A percentile compares a stretch with the other conserved stretches of the same genome.
Evolutionary conservation across 305 asterid genomes (phyloP).

Genomic region (Plantago coronopus): DNA sequence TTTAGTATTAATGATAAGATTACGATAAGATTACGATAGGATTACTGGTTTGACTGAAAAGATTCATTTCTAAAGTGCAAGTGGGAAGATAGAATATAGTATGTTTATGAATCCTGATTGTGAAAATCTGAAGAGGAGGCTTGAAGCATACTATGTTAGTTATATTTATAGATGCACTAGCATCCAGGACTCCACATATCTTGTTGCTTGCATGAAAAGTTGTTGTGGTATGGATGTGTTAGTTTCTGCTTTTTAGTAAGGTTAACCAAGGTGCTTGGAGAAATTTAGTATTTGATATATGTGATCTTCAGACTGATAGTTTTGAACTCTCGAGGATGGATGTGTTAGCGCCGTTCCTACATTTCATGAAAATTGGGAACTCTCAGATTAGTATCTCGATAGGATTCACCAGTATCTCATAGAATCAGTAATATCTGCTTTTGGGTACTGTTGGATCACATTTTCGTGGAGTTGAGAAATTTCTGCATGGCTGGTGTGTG

Average conservation of each 20-base stretch:
- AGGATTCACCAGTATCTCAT: not conserved
- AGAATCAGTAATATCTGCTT: not conserved
- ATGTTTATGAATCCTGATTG: not conserved
- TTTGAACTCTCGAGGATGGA: not conserved
- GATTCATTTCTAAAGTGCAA: too few relatives aligned
- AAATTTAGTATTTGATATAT: not conserved
- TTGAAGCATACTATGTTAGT: not conserved
- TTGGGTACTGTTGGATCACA: not conserved
- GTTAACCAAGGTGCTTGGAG: not conserved
- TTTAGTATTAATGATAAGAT: too few relatives aligned
- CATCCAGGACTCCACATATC: too few relatives aligned
- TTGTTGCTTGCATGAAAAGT: too few relatives aligned
- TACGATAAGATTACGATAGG: too few relatives aligned
- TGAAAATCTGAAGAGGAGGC: not conserved
- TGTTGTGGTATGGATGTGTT: not conserved
- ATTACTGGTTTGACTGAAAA: too few relatives aligned
- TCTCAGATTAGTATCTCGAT: not conserved
- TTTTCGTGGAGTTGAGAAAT: not conserved
- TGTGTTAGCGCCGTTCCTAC: not conserved
- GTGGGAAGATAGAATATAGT: too few relatives aligned
- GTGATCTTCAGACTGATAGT: not conserved
- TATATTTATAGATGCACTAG: too few relatives aligned
- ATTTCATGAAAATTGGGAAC: too few relatives aligned
- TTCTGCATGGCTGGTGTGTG: not conserved
- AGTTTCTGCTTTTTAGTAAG: not conserved